Evolutionary conservation across 2,329 filamentous ascomycete species (phyloP), one percentile per base, ranked within the genome.

Genomic region (Xenoacremonium recifei): DNA sequence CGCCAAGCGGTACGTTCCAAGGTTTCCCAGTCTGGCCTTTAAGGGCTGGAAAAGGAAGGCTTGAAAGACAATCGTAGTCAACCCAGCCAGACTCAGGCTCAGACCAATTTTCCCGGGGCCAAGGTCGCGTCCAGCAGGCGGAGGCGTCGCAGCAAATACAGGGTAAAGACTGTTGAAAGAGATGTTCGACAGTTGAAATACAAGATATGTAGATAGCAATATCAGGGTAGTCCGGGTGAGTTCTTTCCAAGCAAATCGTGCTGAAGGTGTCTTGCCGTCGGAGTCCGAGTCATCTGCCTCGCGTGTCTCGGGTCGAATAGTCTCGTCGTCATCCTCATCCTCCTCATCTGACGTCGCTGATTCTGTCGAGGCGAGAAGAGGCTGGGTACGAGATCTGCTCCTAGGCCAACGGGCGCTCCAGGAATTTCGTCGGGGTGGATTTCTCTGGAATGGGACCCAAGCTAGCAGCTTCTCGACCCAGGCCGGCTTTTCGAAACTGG

Each of bases 131-230:
- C 93, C 93, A 0, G 84, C 84, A 0, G 93, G 93, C 0, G 82
- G 74, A 1, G 77, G 66, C 0, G 86, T 82, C 40, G 91, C 84
- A 1, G 85, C 88, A 56, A 97, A 99, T 40, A 97, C 92, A 1
- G 93, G 93, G 57, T 95, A 99, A 0, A 99, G 73, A 15, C 89
- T 92, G 66, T 96, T 96, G 76, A 91, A 99, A 4, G 89, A 90
- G 51, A 96, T 89, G 64, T 97, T 97, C 47, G 87, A 84, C 5
- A 99, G 76, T 58, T 96, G 91, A 61, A 97, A 99, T 37, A 97
- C 85, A 32, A 96, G 79, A 59, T 96, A 97, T 0, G 91, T 95
- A 39, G 80, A 63, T 5, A 99, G 77, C 0, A 99, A 77, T 3
- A 95, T 71, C 11, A 96, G 63, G 0, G 90, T 96, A 45, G 93